These are phyloP conservation scores for Aspergillus hancockii DNA, from an alignment of 495 filamentous ascomycete genomes.

Conservation along the genomic window DNA sequence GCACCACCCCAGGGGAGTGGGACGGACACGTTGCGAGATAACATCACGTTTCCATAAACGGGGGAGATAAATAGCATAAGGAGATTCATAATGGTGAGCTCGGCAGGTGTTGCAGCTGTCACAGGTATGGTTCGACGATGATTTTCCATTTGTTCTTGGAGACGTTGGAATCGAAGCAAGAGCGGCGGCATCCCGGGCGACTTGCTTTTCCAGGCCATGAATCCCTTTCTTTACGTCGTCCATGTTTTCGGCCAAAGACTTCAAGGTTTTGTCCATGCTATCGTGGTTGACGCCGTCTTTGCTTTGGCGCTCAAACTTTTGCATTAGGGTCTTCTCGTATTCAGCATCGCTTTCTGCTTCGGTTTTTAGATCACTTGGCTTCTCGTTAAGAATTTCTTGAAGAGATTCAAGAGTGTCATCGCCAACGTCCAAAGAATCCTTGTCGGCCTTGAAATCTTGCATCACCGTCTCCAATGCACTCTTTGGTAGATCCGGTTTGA, in stretches of 20 bases:
- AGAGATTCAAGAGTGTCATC: conserved; percentile 66
- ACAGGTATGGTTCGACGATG: conserved; percentile 14
- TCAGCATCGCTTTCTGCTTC: conserved; percentile 41
- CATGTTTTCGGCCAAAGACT: conserved; percentile 62
- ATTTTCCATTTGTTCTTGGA: conserved; percentile 14
- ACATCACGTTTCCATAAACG: conserved; percentile 54
- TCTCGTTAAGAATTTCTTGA: conserved; percentile 53
- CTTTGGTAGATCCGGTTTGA: conserved; percentile 47
- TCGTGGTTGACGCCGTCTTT: conserved; percentile 52
- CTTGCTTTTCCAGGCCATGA: conserved; percentile 61
- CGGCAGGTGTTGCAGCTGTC: conserved; percentile 33
- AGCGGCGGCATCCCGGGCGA: conserved; percentile 43
- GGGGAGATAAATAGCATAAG: conserved; percentile 55
- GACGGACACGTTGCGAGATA: conserved; percentile 40
- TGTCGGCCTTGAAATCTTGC: conserved; percentile 49
- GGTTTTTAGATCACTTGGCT: conserved; percentile 31
- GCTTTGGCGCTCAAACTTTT: conserved; percentile 35
- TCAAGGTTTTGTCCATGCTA: conserved; percentile 59
- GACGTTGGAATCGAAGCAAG: conserved; percentile 15
- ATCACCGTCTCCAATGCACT: conserved; percentile 56
- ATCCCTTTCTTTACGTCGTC: conserved; percentile 67
- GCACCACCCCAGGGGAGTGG: conserved; percentile 59
- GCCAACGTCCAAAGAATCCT: conserved; percentile 46
- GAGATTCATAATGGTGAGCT: conserved; percentile 23
- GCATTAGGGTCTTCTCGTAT: conserved; percentile 36